A percentile compares a stretch with the other conserved stretches of the same genome.
Evolutionary conservation across 345 rosid species (phyloP).

Genomic region (Populus davidiana): DNA sequence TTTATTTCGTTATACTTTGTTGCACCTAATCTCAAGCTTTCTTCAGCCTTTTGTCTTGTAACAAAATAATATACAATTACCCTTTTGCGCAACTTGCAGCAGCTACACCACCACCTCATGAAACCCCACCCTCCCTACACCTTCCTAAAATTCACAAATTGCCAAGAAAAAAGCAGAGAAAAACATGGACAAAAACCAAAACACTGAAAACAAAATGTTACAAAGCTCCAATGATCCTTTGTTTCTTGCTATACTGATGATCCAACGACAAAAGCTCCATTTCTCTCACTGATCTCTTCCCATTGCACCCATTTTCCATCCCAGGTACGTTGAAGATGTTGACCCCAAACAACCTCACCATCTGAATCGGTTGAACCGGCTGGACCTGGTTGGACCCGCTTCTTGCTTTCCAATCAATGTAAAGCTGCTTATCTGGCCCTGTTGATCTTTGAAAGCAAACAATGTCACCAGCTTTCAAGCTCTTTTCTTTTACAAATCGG

Average conservation of each 20-base stretch:
- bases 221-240: slow-evolving; percentile 60
- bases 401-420: slow-evolving; percentile 53
- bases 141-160: slow-evolving; percentile 15
- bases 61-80: slow-evolving; percentile 41
- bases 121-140: not conserved
- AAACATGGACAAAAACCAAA: not conserved
- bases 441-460: slow-evolving; percentile 79
- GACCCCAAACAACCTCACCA: slow-evolving; percentile 76
- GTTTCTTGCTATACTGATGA: slow-evolving; percentile 60
- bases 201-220: slow-evolving; percentile 36
- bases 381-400: slow-evolving; percentile 15
- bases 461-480: slow-evolving; percentile 69
- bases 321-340: slow-evolving; percentile 55
- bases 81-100: slow-evolving; percentile 43
- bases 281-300: slow-evolving; percentile 55
- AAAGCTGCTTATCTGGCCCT: slow-evolving; percentile 62
- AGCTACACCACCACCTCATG: slow-evolving; percentile 13
- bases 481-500: slow-evolving; percentile 84
- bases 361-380: slow-evolving; percentile 40
- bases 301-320: slow-evolving; percentile 27
- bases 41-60: slow-evolving; percentile 34
- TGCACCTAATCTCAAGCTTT: slow-evolving; percentile 36
- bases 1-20: slow-evolving; percentile 7
- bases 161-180: not conserved
- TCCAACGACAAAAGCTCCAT: slow-evolving; percentile 49